Evolutionary conservation across 1,284 basidiomycete species (phyloP).

Genomic region (Leccinum ponderosum): DNA sequence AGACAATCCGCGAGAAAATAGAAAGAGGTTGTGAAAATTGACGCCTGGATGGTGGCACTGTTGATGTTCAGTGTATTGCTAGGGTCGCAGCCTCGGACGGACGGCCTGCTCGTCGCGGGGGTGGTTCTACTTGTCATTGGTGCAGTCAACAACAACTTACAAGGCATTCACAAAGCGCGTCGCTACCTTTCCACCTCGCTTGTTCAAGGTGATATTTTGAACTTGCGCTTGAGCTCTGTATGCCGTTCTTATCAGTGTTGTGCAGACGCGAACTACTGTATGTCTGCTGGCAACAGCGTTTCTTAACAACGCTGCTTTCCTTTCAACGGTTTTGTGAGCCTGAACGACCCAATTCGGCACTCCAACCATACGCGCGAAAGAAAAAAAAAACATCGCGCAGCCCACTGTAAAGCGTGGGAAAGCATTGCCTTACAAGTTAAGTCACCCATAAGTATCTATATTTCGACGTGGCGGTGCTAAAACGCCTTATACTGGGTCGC

Average conservation of each 20-base stretch:
- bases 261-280: conserved; percentile 69
- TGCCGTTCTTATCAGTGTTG: not conserved
- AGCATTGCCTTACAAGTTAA: too few relatives aligned
- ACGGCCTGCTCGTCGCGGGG: conserved; percentile 71
- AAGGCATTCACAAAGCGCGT: conserved; percentile 72
- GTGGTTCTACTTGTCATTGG: conserved; percentile 55
- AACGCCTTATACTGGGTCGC: too few relatives aligned
- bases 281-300: conserved; percentile 63
- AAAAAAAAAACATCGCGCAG: too few relatives aligned
- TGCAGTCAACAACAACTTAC: conserved; percentile 43
- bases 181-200: conserved; percentile 78
- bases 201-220: conserved; percentile 59
- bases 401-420: too few relatives aligned
- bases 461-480: too few relatives aligned
- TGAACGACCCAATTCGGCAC: not conserved
- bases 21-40: conserved; percentile 5
- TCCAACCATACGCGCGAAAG: too few relatives aligned
- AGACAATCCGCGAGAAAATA: not conserved
- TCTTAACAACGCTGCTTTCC: conserved; percentile 68
- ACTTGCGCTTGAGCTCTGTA: not conserved
- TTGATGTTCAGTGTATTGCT: not conserved
- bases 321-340: conserved; percentile 37
- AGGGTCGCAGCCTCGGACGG: conserved; percentile 53
- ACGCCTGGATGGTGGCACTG: conserved; percentile 5
- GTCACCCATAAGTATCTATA: too few relatives aligned